phyloP scores from a whole-genome alignment of 1,284 basidiomycete genomes.

The Pulchroboletus neoregius region DNA sequence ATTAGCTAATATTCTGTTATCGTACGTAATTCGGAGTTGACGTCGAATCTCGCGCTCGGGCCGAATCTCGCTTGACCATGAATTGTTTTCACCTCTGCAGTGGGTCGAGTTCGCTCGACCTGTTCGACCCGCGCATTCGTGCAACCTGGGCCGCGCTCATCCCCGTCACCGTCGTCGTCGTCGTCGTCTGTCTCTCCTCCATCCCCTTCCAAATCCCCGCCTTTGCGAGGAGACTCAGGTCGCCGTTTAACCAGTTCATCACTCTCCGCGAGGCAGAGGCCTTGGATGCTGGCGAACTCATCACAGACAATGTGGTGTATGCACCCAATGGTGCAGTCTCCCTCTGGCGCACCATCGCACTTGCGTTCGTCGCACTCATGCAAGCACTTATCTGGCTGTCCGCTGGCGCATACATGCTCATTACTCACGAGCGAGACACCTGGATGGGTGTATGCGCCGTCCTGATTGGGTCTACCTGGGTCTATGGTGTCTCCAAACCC shows the following conservation, averaged over 20 bases:
- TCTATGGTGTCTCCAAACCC: slow-evolving; percentile 44
- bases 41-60: too few species aligned
- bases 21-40: not conserved
- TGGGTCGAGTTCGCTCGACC: slow-evolving; percentile 39
- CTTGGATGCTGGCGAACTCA: slow-evolving; percentile 20
- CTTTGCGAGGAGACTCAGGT: slow-evolving; percentile 14
- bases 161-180: slow-evolving; percentile 46
- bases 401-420: slow-evolving; percentile 36
- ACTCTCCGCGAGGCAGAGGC: slow-evolving; percentile 47
- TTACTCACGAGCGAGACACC: slow-evolving; percentile 23
- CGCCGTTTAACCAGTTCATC: slow-evolving; percentile 39
- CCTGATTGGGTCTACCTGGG: slow-evolving; percentile 42
- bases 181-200: slow-evolving; percentile 41
- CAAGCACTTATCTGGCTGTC: slow-evolving; percentile 45
- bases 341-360: slow-evolving; percentile 53
- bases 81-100: slow-evolving; percentile 26
- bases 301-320: not conserved
- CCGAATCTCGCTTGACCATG: slow-evolving; percentile 1
- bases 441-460: slow-evolving; percentile 31
- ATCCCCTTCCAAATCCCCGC: slow-evolving; percentile 34
- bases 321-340: slow-evolving; percentile 29
- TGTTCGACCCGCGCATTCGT: slow-evolving; percentile 51
- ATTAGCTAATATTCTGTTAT: slow-evolving; percentile 3
- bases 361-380: slow-evolving; percentile 44
- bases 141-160: slow-evolving; percentile 52